Percentiles rank a stretch among this genome's conserved stretches.
phyloP scores from a whole-genome alignment of 2,329 filamentous ascomycete genomes.

The Lachnellula cervina region DNA sequence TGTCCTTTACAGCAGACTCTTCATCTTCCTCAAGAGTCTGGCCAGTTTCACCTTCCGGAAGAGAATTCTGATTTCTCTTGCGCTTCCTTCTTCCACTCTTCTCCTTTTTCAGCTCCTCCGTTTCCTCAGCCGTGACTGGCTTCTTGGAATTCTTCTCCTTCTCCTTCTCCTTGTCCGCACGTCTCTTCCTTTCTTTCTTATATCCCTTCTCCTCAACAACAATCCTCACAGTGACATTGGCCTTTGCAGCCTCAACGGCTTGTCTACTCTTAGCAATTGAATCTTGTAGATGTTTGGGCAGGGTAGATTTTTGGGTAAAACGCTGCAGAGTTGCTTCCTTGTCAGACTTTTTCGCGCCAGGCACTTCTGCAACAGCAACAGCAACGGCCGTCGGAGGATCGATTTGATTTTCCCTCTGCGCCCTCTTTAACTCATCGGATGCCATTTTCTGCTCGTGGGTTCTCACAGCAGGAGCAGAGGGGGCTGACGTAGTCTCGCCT shows the following conservation, averaged over 20 bases:
- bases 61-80: slow-evolving; percentile 22
- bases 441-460: neutral
- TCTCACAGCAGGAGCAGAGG: neutral
- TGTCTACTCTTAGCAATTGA: neutral
- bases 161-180: neutral
- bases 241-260: neutral
- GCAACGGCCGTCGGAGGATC: neutral
- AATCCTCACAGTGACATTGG: neutral
- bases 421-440: neutral
- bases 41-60: slow-evolving; percentile 4
- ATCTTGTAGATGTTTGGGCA: neutral
- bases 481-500: neutral
- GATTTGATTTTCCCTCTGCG: neutral
- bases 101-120: neutral
- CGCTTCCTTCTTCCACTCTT: slow-evolving; percentile 18
- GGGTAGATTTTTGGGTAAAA: neutral
- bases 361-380: too few relatives aligned
- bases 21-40: neutral
- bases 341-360: neutral
- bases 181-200: neutral
- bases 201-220: neutral
- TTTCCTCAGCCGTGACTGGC: neutral
- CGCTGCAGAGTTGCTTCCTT: neutral
- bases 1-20: neutral
- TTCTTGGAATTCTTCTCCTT: neutral